These are phyloP conservation scores for Mycotypha africana DNA, from an alignment of 371 early-diverging fungal genomes.

Conservation along the genomic window DNA sequence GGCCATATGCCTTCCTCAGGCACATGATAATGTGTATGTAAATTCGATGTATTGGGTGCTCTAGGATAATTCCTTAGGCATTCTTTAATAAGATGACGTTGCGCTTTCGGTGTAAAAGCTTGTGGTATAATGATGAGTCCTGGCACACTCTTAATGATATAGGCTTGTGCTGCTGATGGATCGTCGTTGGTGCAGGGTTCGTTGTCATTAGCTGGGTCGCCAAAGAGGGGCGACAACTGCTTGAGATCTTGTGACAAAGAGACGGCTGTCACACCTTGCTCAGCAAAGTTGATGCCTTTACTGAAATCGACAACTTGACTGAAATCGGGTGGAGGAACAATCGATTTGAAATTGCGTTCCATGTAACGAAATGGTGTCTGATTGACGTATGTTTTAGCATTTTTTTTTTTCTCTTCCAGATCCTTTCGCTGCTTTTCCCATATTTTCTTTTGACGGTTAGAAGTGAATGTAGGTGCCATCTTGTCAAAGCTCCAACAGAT, in stretches of 20 bases:
- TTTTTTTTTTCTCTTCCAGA: slow-evolving; percentile 19
- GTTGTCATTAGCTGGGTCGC: slow-evolving; percentile 3
- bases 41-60: slow-evolving; percentile 75
- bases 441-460: slow-evolving; percentile 41
- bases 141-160: slow-evolving; percentile 14
- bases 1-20: slow-evolving; percentile 68
- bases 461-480: slow-evolving; percentile 16
- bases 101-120: slow-evolving; percentile 61
- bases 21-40: slow-evolving; percentile 79
- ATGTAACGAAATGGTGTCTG: slow-evolving; percentile 75
- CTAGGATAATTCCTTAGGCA: slow-evolving; percentile 62
- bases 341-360: slow-evolving; percentile 68
- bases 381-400: slow-evolving; percentile 34
- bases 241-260: slow-evolving; percentile 16
- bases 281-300: slow-evolving; percentile 14
- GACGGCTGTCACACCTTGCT: slow-evolving; percentile 24
- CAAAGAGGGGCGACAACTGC: slow-evolving; percentile 14
- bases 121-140: slow-evolving; percentile 67
- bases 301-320: slow-evolving; percentile 53
- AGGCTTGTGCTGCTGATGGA: slow-evolving; percentile 1
- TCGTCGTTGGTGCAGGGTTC: slow-evolving; percentile 3
- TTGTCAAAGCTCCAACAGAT: too few species aligned
- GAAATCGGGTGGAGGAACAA: slow-evolving; percentile 51
- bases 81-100: slow-evolving; percentile 55
- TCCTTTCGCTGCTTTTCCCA: slow-evolving; percentile 25